phyloP scores from a whole-genome alignment of 2,329 filamentous ascomycete genomes.

The Nannizziopsis arthrosporioides region DNA sequence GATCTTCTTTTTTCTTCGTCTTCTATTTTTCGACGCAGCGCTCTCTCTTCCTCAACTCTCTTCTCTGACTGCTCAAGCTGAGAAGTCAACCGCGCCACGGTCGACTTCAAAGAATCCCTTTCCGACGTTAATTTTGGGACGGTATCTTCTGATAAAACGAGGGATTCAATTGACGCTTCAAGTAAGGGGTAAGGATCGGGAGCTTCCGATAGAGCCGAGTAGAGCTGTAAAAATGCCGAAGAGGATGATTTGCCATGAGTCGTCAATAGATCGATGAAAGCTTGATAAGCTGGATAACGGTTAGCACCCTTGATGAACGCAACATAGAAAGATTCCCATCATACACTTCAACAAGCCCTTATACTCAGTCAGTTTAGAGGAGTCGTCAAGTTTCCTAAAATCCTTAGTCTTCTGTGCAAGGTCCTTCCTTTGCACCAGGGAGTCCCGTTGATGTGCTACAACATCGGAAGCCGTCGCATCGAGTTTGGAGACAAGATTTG shows the following conservation, averaged over 20 bases:
- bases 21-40: slow-evolving; percentile 62
- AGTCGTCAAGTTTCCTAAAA: slow-evolving; percentile 85
- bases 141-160: slow-evolving; percentile 84
- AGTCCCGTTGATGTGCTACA: slow-evolving; percentile 82
- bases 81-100: slow-evolving; percentile 58
- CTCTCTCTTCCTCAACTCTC: slow-evolving; percentile 65
- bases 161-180: slow-evolving; percentile 88
- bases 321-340: not conserved
- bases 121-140: slow-evolving; percentile 80
- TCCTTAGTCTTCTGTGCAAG: slow-evolving; percentile 98
- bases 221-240: slow-evolving; percentile 82
- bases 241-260: slow-evolving; percentile 93
- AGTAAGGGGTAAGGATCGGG: slow-evolving; percentile 93
- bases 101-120: slow-evolving; percentile 75
- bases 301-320: not conserved
- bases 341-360: slow-evolving; percentile 79
- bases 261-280: slow-evolving; percentile 90
- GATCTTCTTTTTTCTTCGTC: slow-evolving; percentile 60
- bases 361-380: slow-evolving; percentile 73
- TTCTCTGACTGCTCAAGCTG: slow-evolving; percentile 76
- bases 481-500: slow-evolving; percentile 68
- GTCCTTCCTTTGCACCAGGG: slow-evolving; percentile 92
- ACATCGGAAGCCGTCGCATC: slow-evolving; percentile 94
- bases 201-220: slow-evolving; percentile 85
- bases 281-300: slow-evolving; percentile 64